These are phyloP conservation scores for Verticillium nonalfalfae DNA, from an alignment of 2,329 filamentous ascomycete genomes.

Conservation along the genomic window DNA sequence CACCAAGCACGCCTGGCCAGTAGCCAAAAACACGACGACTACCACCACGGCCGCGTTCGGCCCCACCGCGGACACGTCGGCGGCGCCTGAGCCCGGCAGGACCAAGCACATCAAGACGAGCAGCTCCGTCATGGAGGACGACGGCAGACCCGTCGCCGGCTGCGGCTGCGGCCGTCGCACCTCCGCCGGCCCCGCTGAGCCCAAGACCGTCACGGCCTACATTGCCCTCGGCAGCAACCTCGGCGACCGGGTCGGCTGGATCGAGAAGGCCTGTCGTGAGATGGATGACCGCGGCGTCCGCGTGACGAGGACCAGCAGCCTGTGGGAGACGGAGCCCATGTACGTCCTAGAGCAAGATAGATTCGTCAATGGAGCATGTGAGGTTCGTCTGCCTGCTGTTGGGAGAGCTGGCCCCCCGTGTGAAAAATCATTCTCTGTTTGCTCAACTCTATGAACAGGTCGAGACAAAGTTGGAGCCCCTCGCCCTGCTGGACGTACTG, in stretches of 20 bases:
- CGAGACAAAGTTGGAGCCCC: conserved; percentile 68
- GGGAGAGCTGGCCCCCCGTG: background rate
- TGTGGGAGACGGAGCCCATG: conserved; percentile 97
- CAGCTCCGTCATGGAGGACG: background rate
- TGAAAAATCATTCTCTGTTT: background rate
- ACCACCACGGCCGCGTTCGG: too few species aligned
- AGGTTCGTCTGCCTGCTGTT: conserved; percentile 50
- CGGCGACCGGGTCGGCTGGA: conserved; percentile 76
- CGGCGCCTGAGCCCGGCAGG: too few species aligned
- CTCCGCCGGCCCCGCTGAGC: conserved; percentile 10
- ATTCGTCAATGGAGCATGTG: conserved; percentile 89
- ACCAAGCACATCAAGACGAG: too few species aligned
- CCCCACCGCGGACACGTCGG: background rate
- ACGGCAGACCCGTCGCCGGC: conserved; percentile 14
- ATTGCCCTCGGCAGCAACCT: conserved; percentile 91
- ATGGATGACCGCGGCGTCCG: conserved; percentile 70
- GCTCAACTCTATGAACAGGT: conserved; percentile 37
- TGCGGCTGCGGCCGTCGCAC: conserved; percentile 28
- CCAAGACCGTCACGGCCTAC: conserved; percentile 50
- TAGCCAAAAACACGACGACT: background rate
- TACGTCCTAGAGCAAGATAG: conserved; percentile 84
- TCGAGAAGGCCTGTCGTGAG: conserved; percentile 74
- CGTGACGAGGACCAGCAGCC: conserved; percentile 72
- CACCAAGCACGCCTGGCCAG: background rate
- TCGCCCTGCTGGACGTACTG: conserved; percentile 70